Conservation (phyloP, 148 eudicot genomes). For the Rhododendron ferrugineum region DNA sequence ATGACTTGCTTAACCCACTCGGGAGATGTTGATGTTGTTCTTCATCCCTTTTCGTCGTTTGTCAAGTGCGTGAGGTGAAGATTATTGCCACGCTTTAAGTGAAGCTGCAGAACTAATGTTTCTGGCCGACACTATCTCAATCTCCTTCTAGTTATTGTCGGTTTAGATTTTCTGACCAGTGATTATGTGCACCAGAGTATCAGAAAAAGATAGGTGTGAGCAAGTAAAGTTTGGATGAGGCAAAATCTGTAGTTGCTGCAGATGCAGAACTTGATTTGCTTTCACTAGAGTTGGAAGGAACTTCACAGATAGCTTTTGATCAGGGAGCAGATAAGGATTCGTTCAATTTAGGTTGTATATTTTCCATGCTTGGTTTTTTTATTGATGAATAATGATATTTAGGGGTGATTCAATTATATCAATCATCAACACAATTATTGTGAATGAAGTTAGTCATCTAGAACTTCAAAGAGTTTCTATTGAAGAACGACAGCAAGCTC, state of each 20-base stretch:
- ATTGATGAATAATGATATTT: constrained; percentile 19
- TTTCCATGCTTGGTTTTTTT: neutral
- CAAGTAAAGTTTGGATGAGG: constrained; percentile 57
- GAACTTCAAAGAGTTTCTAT: constrained; percentile 47
- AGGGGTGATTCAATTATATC: neutral
- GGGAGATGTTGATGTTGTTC: neutral
- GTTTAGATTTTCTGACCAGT: neutral
- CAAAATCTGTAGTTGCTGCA: constrained; percentile 47
- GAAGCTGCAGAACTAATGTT: neutral
- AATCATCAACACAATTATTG: constrained; percentile 36
- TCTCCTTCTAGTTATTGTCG: neutral
- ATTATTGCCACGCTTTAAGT: neutral
- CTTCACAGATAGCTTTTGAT: constrained; percentile 42
- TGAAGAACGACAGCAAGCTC: constrained; percentile 46
- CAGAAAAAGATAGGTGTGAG: constrained; percentile 57
- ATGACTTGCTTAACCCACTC: neutral
- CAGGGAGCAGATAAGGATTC: constrained; percentile 71
- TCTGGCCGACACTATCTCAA: neutral
- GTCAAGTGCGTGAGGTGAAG: neutral
- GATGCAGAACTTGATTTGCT: neutral
- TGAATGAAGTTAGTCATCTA: constrained; percentile 3
- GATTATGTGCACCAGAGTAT: constrained; percentile 34
- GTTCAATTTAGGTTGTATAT: constrained; percentile 11
- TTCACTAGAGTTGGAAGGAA: constrained; percentile 58
- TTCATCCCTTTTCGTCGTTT: neutral